Conservation (phyloP, 1,284 basidiomycete species). For the Tremellales sp. region DNA sequence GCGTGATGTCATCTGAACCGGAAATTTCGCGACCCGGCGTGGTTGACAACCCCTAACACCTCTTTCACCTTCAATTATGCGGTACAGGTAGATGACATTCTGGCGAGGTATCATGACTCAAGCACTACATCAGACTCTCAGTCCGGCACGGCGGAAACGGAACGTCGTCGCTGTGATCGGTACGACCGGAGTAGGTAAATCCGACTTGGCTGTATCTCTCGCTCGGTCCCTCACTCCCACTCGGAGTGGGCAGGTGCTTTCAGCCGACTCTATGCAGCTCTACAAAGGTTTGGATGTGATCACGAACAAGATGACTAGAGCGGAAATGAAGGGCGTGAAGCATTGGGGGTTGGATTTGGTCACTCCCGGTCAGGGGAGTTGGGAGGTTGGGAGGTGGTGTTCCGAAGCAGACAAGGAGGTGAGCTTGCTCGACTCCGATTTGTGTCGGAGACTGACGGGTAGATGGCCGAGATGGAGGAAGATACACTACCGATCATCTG, state of each 20-base stretch:
- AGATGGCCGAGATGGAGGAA: too few species aligned
- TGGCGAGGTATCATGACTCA: neutral
- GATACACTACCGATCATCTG: constrained; percentile 84
- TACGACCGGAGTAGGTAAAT: constrained; percentile 96
- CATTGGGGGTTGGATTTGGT: constrained; percentile 89
- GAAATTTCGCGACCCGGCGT: too few species aligned
- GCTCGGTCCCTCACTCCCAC: constrained; percentile 53
- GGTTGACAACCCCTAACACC: too few species aligned
- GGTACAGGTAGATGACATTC: too few species aligned
- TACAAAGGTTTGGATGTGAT: constrained; percentile 91
- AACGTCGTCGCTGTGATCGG: constrained; percentile 72
- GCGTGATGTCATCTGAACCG: too few species aligned
- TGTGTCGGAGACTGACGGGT: too few species aligned
- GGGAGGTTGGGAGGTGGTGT: constrained; percentile 66
- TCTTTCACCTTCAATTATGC: too few species aligned
- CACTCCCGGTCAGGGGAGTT: constrained; percentile 74
- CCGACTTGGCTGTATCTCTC: constrained; percentile 83
- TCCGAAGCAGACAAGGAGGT: constrained; percentile 66
- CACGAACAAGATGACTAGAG: constrained; percentile 84
- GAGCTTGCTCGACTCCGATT: too few species aligned
- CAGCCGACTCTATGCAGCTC: constrained; percentile 97
- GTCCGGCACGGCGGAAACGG: too few species aligned
- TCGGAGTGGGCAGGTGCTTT: constrained; percentile 58
- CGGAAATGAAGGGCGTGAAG: constrained; percentile 73
- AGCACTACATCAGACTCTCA: neutral